Evolutionary conservation across 2,329 filamentous ascomycete species (phyloP).

Genomic region (Paecilomyces variotii): DNA sequence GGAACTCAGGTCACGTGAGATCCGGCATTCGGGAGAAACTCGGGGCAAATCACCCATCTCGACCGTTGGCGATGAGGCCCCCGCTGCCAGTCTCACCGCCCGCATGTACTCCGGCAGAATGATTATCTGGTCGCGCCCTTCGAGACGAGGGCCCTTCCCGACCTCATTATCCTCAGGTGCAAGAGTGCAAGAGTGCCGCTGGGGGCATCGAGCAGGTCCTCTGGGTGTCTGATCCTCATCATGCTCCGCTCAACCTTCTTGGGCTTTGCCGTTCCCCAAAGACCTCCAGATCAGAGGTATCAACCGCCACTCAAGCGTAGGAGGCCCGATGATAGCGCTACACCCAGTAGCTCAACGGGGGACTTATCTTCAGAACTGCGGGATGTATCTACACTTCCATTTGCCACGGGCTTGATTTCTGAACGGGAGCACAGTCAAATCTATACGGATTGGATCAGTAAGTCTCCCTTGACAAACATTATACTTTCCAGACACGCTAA

Average conservation of each 20-base stretch:
- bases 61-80: not conserved
- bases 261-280: not conserved
- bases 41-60: not conserved
- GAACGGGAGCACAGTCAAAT: conserved; percentile 14
- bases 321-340: not conserved
- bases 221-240: not conserved
- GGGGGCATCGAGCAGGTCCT: not conserved
- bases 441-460: conserved; percentile 23
- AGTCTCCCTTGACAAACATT: conserved; percentile 1
- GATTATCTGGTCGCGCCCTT: not conserved
- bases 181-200: not conserved
- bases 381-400: conserved; percentile 6
- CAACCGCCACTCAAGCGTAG: not conserved
- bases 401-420: conserved; percentile 7
- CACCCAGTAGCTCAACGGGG: conserved; percentile 3
- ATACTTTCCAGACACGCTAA: conserved; percentile 4
- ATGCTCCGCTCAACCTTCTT: not conserved
- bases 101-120: not conserved
- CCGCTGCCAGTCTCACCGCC: not conserved
- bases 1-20: not conserved
- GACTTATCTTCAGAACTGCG: conserved; percentile 1
- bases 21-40: not conserved
- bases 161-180: not conserved
- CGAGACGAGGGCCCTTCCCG: not conserved
- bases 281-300: not conserved